Evolutionary conservation across 768 basidiomycete genomes (phyloP).

Genomic region (Psilocybe cubensis): DNA sequence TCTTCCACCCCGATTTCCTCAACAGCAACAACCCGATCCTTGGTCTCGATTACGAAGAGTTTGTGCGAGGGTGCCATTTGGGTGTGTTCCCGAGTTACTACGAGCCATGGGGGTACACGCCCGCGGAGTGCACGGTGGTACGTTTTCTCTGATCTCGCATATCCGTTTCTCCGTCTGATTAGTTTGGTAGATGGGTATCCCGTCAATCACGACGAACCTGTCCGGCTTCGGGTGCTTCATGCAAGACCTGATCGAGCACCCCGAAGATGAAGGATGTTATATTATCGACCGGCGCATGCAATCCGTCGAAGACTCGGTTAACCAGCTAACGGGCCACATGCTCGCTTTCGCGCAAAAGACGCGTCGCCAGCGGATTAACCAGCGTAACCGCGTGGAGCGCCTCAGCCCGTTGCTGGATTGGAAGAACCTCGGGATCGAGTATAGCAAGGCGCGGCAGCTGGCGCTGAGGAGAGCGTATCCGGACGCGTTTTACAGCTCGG

Average conservation of each 20-base stretch:
- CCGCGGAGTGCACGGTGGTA: conserved; percentile 98
- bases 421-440: conserved; percentile 98
- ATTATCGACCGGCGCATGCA: conserved; percentile 92
- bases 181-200: conserved; percentile 86
- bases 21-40: conserved; percentile 98
- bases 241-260: conserved; percentile 95
- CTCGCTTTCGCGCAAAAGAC: conserved; percentile 80
- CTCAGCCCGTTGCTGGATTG: conserved; percentile 93
- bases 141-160: conserved; percentile 30
- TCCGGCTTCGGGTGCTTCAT: conserved; percentile 99
- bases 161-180: conserved; percentile 2
- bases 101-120: conserved; percentile 96
- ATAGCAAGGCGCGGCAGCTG: conserved; percentile 92
- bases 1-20: conserved; percentile 98
- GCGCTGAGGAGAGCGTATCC: conserved; percentile 94
- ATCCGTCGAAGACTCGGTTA: conserved; percentile 90
- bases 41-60: conserved; percentile 98
- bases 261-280: conserved; percentile 95
- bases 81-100: conserved; percentile 99
- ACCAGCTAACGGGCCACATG: conserved; percentile 78
- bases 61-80: conserved; percentile 96
- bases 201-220: conserved; percentile 95
- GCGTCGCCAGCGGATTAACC: conserved; percentile 97
- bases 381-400: conserved; percentile 96
- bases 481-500: conserved; percentile 87